These are phyloP conservation scores for Balakata baccata DNA, from an alignment of 345 rosid species.

Conservation along the genomic window DNA sequence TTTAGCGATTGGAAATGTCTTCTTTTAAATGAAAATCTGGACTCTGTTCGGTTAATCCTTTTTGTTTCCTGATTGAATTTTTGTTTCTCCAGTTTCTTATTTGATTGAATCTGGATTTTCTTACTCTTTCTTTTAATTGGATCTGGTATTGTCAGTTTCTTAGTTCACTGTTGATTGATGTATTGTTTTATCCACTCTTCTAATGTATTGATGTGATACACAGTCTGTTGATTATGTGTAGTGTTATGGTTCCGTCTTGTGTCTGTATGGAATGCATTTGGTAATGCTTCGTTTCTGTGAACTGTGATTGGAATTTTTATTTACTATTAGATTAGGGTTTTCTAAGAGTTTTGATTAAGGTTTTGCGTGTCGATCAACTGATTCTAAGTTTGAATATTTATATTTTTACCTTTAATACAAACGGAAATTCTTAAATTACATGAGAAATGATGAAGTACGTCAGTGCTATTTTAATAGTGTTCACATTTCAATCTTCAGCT, in stretches of 20 bases:
- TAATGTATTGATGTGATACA: not conserved
- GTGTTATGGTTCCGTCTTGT: not conserved
- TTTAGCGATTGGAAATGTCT: not conserved
- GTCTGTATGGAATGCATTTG: too few relatives aligned
- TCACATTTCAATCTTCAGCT: not conserved
- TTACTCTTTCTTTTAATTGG: not conserved
- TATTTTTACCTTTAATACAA: too few relatives aligned
- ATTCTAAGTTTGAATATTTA: not conserved
- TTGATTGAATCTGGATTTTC: not conserved
- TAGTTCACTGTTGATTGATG: not conserved
- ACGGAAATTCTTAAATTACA: too few relatives aligned
- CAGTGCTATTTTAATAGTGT: not conserved
- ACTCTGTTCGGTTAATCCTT: not conserved
- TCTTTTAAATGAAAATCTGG: not conserved
- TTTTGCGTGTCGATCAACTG: not conserved
- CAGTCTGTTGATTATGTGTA: not conserved
- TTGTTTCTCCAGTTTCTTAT: not conserved
- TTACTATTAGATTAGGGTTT: too few relatives aligned
- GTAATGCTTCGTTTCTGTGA: too few relatives aligned
- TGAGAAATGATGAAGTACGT: not conserved
- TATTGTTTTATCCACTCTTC: not conserved
- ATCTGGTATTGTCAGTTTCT: not conserved
- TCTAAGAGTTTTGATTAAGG: too few relatives aligned
- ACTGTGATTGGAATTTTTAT: too few relatives aligned
- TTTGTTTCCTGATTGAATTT: not conserved